Evolutionary conservation across 768 basidiomycete species (phyloP).

Genomic region (Suillus discolor): DNA sequence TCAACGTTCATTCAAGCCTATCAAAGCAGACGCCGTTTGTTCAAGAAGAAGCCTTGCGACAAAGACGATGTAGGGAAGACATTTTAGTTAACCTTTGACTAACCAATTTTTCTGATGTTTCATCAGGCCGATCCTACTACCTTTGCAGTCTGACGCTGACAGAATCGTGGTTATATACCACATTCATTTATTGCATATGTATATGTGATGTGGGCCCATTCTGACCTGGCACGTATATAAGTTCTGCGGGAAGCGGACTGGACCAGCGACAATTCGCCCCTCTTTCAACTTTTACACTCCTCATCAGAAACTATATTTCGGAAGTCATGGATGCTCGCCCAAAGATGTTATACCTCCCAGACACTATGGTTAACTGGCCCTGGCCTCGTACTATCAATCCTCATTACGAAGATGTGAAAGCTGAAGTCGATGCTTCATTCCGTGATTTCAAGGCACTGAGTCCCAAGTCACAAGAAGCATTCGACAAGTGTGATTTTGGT

Average conservation of each 20-base stretch:
- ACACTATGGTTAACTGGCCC: conserved; percentile 45
- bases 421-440: conserved; percentile 40
- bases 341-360: conserved; percentile 31
- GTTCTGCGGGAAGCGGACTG: neutral
- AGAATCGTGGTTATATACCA: too few species aligned
- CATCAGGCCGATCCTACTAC: too few species aligned
- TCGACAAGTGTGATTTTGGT: conserved; percentile 46
- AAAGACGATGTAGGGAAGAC: too few species aligned
- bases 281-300: neutral
- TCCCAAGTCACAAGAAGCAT: conserved; percentile 37
- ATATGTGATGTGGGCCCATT: too few species aligned
- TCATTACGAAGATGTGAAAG: conserved; percentile 35
- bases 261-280: neutral
- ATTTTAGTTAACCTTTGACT: too few species aligned
- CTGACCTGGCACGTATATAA: neutral
- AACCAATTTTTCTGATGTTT: too few species aligned
- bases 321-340: neutral
- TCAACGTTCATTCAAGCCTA: too few species aligned
- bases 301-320: neutral
- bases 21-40: too few species aligned
- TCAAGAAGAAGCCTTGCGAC: neutral
- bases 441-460: conserved; percentile 38
- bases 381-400: conserved; percentile 44
- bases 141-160: too few species aligned
- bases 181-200: neutral